Conservation (phyloP, 1,139 yeast species). For the Spathaspora sp. region DNA sequence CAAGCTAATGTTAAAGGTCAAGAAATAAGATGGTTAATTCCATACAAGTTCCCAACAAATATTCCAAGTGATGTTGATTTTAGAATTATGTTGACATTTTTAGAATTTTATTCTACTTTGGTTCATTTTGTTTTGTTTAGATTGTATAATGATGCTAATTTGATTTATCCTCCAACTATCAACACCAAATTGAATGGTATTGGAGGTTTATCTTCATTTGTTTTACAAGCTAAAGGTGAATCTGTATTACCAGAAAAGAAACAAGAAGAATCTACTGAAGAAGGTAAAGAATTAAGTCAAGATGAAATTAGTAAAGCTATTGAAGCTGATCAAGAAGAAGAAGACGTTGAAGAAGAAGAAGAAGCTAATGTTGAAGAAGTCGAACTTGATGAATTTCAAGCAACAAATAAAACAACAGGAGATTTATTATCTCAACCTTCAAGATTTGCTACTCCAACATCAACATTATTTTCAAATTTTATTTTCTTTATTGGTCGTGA, state of each 20-base stretch:
- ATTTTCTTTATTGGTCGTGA: slow-evolving; percentile 92
- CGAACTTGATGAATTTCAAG: slow-evolving; percentile 68
- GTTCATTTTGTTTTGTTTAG: slow-evolving; percentile 84
- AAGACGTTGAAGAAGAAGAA: slow-evolving; percentile 33
- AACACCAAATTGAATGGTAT: slow-evolving; percentile 75
- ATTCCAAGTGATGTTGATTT: slow-evolving; percentile 94
- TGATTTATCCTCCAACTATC: slow-evolving; percentile 89
- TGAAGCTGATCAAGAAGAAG: slow-evolving; percentile 46
- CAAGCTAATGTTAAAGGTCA: slow-evolving; percentile 90
- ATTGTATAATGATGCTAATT: slow-evolving; percentile 78
- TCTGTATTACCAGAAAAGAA: slow-evolving; percentile 42
- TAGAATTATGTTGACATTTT: slow-evolving; percentile 93
- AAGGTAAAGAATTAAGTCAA: slow-evolving; percentile 40
- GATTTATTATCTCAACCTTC: slow-evolving; percentile 83
- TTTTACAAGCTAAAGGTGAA: slow-evolving; percentile 50
- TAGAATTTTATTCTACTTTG: slow-evolving; percentile 92
- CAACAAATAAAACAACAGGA: slow-evolving; percentile 63
- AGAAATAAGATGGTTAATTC: slow-evolving; percentile 93
- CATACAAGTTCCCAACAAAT: slow-evolving; percentile 94
- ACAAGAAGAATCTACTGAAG: slow-evolving; percentile 19
- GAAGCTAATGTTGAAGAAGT: slow-evolving; percentile 44
- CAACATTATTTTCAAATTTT: slow-evolving; percentile 69
- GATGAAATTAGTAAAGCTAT: slow-evolving; percentile 52
- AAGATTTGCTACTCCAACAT: slow-evolving; percentile 54
- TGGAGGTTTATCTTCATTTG: slow-evolving; percentile 86